Evolutionary conservation across 306 rosid genomes (phyloP), one percentile per base, ranked within the genome.

Genomic region (Calophaca sinica): DNA sequence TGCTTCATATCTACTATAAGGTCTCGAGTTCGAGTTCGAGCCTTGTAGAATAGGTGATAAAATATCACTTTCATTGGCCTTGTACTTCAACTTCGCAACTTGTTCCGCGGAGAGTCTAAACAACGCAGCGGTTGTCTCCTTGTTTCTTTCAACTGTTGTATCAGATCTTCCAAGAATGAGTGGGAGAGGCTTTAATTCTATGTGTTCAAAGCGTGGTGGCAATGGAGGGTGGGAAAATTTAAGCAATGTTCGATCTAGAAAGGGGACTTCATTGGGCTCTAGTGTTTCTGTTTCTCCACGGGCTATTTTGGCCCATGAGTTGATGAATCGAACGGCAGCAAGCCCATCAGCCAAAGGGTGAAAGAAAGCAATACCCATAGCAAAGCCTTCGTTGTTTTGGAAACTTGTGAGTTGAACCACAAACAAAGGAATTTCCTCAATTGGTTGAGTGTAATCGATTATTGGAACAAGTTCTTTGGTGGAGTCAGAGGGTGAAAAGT

Each of bases 251-350:
- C 83, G 11, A 42, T 80, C 83, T 0, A 72, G 4, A 42, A 73
- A 64, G 1, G 83, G 79, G 7, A 48, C 8, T 28, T 80, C 70
- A 12, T 66, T 11, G 7, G 60, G 3, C 0, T 48, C 48, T 29
- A 73, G 4, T 1, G 58, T 7, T 2, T 46, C 70, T 1, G 58
- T 7, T 2, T 46, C 70, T n/a, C 79, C 79, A 1, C 63, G 42
- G 2, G 63, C 29, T 12, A 79, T 0, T 66, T 65, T 79, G 0
- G 74, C 83, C 79, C 83, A 79, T 5, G 46, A 55, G 62, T 48
- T 73, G 7, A 79, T n/a, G 20, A 79, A 73, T 0, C 1, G 11
- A 13, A 5, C 0, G 4, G 3, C 2, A 3, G n/a, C 45, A 3
- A 1, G 0, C 0, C 80, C 84, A 46, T 81, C 81, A 2, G 4